Base-by-base conservation (phyloP, 208 protist species). In the Endotrypanum monterogeii region DNA sequence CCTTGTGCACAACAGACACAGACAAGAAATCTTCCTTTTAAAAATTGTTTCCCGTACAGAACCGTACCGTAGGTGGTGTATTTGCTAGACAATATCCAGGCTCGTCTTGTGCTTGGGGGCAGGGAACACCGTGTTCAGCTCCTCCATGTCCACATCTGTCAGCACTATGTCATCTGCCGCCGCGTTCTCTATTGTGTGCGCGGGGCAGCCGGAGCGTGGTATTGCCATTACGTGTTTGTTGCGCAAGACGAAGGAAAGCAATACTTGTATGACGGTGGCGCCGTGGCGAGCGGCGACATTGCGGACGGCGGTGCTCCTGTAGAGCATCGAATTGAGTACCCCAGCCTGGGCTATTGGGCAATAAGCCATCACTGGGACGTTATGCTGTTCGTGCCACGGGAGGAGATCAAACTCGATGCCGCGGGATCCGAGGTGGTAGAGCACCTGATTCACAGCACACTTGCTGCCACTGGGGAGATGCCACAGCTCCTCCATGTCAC, bases 371-470 rank as follows among this genome's bases (percentile, higher is more conserved):
- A 89, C 80, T 28, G 83, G 54, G 50, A 98, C 89, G 23, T 73
- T 55, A 50, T 94, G 78, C 60, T 74, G 61, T 41, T 58, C 55
- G 63, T 91, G 73, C 65, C 84, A 87, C 46, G 88, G 82, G 54
- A 94, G 41, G 57, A 96, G 85, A 25, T 87, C 89, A 51, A 76
- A 79, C 75, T 96, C 87, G 32, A 86, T 84, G 54, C 85, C 82
- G 35, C 83, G 90, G n/a, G 92, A 93, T 67, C 94, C 93, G 51
- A 94, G 77, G 76, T 98, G 83, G 62, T 88, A 88, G 32, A 88
- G 91, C 61, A 97, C 86, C 75, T 98, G 92, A 48, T 96, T 95
- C 52, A 95, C 63, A 1, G 81, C 86, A 51, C 91, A 92, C 67
- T 84, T 69, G 46, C 83, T 55, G 63, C 89, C 85, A 32, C 35